Conservation (phyloP, 306 rosid species). For the Rubus idaeus region DNA sequence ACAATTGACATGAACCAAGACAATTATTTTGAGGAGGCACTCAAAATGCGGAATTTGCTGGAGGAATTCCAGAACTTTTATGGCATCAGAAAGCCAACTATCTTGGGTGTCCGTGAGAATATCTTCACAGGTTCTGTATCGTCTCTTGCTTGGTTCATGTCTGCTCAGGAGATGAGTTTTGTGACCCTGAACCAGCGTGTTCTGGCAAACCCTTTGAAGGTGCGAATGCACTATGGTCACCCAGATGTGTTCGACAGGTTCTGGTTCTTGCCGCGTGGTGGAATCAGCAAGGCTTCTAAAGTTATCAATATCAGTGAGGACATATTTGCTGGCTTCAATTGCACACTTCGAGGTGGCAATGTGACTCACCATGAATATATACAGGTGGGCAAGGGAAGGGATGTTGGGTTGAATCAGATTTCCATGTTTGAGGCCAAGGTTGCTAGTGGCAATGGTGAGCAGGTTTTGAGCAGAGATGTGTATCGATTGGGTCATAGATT, state of each 20-base stretch:
- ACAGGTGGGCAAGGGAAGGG: constrained; percentile 98
- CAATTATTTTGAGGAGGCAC: constrained; percentile 94
- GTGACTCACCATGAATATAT: constrained; percentile 96
- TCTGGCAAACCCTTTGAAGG: constrained; percentile 89
- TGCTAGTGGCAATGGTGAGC: constrained; percentile 97
- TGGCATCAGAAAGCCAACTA: constrained; percentile 82
- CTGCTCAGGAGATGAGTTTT: constrained; percentile 88
- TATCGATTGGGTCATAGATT: constrained; percentile 92
- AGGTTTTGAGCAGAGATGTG: constrained; percentile 87
- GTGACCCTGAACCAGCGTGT: constrained; percentile 96
- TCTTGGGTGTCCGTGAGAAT: constrained; percentile 93
- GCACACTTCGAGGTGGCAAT: constrained; percentile 92
- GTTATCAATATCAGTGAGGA: constrained; percentile 96
- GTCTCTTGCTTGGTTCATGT: constrained; percentile 98
- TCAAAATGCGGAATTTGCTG: constrained; percentile 89
- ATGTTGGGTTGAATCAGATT: constrained; percentile 92
- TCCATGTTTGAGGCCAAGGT: constrained; percentile 96
- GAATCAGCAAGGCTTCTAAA: constrained; percentile 90
- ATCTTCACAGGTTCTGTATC: constrained; percentile 96
- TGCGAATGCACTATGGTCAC: constrained; percentile 96
- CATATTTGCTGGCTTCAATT: constrained; percentile 94
- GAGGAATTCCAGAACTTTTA: constrained; percentile 63
- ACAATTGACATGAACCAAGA: constrained; percentile 99
- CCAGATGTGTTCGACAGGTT: constrained; percentile 94
- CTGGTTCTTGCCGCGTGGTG: constrained; percentile 90